These are phyloP conservation scores for Aspergillus flavus DNA, from an alignment of 2,329 filamentous ascomycete genomes.

Conservation along the genomic window DNA sequence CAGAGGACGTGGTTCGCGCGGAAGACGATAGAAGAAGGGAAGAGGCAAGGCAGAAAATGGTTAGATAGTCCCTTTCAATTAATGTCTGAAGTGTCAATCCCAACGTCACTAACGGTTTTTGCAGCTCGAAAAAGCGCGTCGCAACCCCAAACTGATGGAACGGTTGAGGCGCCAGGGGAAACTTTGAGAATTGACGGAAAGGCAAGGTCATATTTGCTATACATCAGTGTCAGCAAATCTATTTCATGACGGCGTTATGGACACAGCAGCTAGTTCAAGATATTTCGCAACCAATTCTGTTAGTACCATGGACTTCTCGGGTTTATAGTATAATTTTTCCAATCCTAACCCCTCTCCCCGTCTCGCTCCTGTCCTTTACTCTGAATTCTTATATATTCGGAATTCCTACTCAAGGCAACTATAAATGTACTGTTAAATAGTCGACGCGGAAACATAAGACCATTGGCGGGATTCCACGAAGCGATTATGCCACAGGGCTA, in stretches of 20 bases:
- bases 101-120: background rate
- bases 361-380: background rate
- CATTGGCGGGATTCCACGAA: too few relatives aligned
- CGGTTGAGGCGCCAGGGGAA: background rate
- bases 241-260: background rate
- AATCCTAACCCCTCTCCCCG: accelerated
- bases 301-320: background rate
- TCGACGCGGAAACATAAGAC: too few relatives aligned
- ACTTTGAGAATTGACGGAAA: background rate
- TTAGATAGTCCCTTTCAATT: background rate
- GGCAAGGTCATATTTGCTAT: background rate
- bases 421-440: too few relatives aligned
- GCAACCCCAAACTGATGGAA: background rate
- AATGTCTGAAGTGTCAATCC: background rate
- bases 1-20: background rate
- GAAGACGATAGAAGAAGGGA: background rate
- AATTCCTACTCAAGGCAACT: too few relatives aligned
- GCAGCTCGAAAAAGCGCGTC: background rate
- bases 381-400: too few relatives aligned
- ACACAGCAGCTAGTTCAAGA: background rate
- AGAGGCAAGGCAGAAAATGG: background rate
- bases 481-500: too few relatives aligned
- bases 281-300: accelerated
- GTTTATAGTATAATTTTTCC: too few relatives aligned
- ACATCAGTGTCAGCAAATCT: background rate